phyloP scores from a whole-genome alignment of 768 basidiomycete species.

The Terana coerulea region DNA sequence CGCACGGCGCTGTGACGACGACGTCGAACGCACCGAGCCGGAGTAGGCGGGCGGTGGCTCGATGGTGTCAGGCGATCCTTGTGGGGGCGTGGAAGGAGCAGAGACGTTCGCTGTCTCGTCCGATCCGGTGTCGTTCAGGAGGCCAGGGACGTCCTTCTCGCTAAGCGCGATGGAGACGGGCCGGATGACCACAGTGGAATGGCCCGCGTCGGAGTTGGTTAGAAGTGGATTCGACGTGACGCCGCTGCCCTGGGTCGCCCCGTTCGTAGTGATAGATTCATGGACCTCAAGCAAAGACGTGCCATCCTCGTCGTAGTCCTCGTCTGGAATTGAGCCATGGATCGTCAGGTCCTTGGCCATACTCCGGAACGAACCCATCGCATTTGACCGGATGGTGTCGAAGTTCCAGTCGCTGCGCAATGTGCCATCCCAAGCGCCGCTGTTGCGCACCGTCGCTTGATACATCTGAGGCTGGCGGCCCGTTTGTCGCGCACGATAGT shows the following conservation, averaged over 20 bases:
- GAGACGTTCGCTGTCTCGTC: slow-evolving; percentile 44
- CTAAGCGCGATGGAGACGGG: slow-evolving; percentile 27
- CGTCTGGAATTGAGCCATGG: slow-evolving; percentile 45
- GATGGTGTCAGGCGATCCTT: slow-evolving; percentile 32
- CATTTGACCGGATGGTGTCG: slow-evolving; percentile 73
- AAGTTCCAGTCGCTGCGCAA: slow-evolving; percentile 96
- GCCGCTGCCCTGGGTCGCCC: slow-evolving; percentile 60
- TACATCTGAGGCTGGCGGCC: slow-evolving; percentile 45
- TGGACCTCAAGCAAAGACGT: slow-evolving; percentile 26
- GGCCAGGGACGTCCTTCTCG: slow-evolving; percentile 41
- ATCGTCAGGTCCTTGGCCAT: slow-evolving; percentile 68
- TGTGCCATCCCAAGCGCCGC: slow-evolving; percentile 71
- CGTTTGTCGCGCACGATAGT: slow-evolving; percentile 63
- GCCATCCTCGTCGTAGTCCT: slow-evolving; percentile 43
- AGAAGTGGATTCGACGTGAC: slow-evolving; percentile 35
- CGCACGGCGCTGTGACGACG: slow-evolving; percentile 37
- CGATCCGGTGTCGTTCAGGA: slow-evolving; percentile 33
- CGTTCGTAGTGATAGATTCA: slow-evolving; percentile 56
- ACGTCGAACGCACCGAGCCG: slow-evolving; percentile 56
- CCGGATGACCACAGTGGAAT: slow-evolving; percentile 74
- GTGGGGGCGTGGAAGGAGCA: slow-evolving; percentile 33
- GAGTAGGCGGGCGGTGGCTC: slow-evolving; percentile 75
- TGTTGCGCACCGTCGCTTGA: slow-evolving; percentile 56
- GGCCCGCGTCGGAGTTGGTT: slow-evolving; percentile 50
- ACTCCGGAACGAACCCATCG: slow-evolving; percentile 75